phyloP scores from a whole-genome alignment of 805 yeast genomes.

The Wickerhamomyces hampshirensis region DNA sequence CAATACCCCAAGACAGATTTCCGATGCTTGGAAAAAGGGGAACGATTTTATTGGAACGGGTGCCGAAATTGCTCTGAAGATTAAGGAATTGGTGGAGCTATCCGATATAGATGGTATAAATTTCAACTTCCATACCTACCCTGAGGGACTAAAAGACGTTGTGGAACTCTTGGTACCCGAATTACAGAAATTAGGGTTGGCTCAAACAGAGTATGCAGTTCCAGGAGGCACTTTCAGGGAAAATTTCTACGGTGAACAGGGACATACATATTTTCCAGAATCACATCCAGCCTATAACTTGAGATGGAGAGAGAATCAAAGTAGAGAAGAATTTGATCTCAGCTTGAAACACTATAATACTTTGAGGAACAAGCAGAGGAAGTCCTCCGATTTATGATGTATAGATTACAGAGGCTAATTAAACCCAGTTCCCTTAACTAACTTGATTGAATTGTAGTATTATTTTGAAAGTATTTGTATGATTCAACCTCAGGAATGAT shows the following conservation, averaged over 20 bases:
- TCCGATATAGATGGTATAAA: conserved; percentile 26
- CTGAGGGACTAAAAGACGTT: conserved; percentile 35
- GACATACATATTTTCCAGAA: conserved; percentile 7
- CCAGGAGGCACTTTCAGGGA: conserved; percentile 33
- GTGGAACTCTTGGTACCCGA: conserved; percentile 35
- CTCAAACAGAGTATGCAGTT: conserved; percentile 32
- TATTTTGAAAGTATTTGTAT: no score
- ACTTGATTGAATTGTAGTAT: no score
- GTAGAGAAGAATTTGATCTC: conserved; percentile 27
- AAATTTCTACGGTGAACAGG: conserved; percentile 27
- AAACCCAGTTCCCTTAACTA: no score
- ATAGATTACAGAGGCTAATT: no score
- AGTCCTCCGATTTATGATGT: no score
- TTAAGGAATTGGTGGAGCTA: conserved; percentile 1
- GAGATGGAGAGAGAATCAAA: conserved; percentile 20
- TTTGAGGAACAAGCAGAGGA: no score
- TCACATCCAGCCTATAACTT: conserved; percentile 20
- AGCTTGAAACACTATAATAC: no score
- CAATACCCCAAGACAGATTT: conserved; percentile 26
- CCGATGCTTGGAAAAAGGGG: conserved; percentile 19
- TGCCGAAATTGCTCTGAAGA: conserved; percentile 24
- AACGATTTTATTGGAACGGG: conserved; percentile 28
- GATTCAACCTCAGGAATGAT: no score
- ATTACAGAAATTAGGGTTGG: conserved; percentile 30
- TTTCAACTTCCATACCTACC: conserved; percentile 32